Base-by-base conservation (phyloP, 1,139 yeast genomes). In the Hyphopichia pseudoburtonii region DNA sequence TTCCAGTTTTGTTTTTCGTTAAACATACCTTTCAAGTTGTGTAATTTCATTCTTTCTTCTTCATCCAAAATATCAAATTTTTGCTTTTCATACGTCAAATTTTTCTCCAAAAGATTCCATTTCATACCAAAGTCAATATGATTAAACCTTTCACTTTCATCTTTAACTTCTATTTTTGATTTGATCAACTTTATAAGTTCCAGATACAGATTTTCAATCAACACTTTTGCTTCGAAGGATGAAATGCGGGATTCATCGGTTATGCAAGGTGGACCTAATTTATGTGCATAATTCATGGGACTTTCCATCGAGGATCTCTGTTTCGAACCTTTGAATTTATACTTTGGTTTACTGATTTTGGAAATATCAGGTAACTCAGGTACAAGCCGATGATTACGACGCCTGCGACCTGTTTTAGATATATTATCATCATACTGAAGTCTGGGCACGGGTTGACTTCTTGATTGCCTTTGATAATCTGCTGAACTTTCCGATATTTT, bases 101-200 rank as follows among this genome's bases (percentile, higher is more conserved):
- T 58, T 39, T 62, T 63, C n/a, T 54, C 51, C 3, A 60, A 34
- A 6, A 62, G 47, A 17, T 46, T 42, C 23, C 26, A 24, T 12
- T 23, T 23, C 34, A 31, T 31, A 4, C 34, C 34, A 22, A 31
- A 31, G 18, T 31, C 34, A 31, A 31, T 31, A 10, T 12, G 11
- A 19, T 22, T 17, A n/a, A 5, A 12, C 8, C 17, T n/a, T 3
- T 16, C 16, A 11, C 14, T 22, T 16, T 48, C 47, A 14, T 47
- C 41, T 18, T 42, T 37, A n/a, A 34, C 34, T n/a, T 41, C 32
- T 22, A 47, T 38, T 17, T 43, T 40, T 3, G 34, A 28, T 31
- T 51, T 52, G 17, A 60, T 46, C 19, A 43, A 28, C 7, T 46
- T 39, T 5, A 63, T 50, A 38, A 60, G 39, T 3, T 49, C 50